These are phyloP conservation scores for Vigna trinervia DNA, from an alignment of 306 rosid genomes.

Conservation along the genomic window DNA sequence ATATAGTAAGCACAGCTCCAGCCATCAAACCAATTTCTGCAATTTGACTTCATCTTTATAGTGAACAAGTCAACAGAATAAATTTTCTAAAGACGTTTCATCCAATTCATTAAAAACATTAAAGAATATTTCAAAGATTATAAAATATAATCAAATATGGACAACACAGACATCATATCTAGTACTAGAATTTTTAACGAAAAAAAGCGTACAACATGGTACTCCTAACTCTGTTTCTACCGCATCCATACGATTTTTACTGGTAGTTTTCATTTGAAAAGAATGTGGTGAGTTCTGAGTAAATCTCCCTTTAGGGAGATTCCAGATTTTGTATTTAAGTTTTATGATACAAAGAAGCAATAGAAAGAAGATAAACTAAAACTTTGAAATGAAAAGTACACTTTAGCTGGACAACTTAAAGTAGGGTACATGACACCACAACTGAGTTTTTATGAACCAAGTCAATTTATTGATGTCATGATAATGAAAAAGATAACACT, in stretches of 20 bases:
- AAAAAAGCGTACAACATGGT: background rate
- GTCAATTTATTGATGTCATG: background rate
- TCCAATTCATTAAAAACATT: background rate
- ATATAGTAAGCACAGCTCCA: background rate
- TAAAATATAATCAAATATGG: background rate
- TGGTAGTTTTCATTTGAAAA: background rate
- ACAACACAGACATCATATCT: background rate
- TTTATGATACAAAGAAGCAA: too few species aligned
- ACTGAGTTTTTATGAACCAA: background rate
- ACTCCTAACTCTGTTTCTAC: background rate
- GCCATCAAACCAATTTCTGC: background rate
- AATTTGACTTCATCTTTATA: background rate
- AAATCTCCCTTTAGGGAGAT: too few species aligned
- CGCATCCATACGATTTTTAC: background rate
- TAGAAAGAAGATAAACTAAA: background rate
- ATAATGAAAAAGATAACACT: conserved; percentile 13
- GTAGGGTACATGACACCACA: background rate
- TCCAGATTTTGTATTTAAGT: too few species aligned
- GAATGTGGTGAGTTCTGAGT: background rate
- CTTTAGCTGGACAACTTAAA: background rate
- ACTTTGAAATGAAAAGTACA: background rate
- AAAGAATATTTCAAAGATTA: background rate
- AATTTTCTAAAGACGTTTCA: background rate
- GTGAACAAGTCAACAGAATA: background rate
- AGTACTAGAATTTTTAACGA: too few species aligned